A percentile compares a stretch with the other conserved stretches of the same genome.
Evolutionary conservation across 2,329 filamentous ascomycete species (phyloP).

Genomic region (Sclerotinia sclerotiorum): DNA sequence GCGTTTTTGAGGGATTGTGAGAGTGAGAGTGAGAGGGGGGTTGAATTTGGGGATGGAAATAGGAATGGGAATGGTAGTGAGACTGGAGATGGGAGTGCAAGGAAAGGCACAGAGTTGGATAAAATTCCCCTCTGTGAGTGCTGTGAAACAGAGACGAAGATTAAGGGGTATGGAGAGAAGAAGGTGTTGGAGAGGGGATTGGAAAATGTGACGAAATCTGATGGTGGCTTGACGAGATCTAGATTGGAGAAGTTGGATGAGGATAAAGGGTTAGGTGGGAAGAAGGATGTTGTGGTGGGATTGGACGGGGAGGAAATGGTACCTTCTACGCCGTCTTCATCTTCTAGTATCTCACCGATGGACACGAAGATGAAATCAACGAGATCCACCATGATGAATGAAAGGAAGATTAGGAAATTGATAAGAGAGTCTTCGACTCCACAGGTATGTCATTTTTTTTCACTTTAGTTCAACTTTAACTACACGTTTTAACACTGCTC

Average conservation of each 20-base stretch:
- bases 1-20: conserved; percentile 9
- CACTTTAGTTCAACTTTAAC: not conserved
- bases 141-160: conserved; percentile 45
- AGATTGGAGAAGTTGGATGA: conserved; percentile 45
- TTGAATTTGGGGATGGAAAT: conserved; percentile 18
- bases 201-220: conserved; percentile 45
- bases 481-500: not conserved
- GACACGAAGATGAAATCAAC: not conserved
- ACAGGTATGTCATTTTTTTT: not conserved
- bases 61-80: conserved; percentile 3
- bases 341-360: not conserved
- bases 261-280: conserved; percentile 21
- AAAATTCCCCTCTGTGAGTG: conserved; percentile 51
- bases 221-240: conserved; percentile 49
- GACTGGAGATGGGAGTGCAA: conserved; percentile 12
- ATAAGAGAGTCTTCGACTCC: conserved; percentile 23
- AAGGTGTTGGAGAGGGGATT: conserved; percentile 46
- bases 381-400: conserved; percentile 18
- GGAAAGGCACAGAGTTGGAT: conserved; percentile 45
- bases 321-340: not conserved
- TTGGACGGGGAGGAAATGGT: conserved; percentile 22
- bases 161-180: conserved; percentile 34
- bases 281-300: conserved; percentile 7
- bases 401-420: conserved; percentile 26
- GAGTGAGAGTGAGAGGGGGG: not conserved